Base-by-base conservation (phyloP, 176 grass and related monocot genomes). In the Aechmea fasciata region DNA sequence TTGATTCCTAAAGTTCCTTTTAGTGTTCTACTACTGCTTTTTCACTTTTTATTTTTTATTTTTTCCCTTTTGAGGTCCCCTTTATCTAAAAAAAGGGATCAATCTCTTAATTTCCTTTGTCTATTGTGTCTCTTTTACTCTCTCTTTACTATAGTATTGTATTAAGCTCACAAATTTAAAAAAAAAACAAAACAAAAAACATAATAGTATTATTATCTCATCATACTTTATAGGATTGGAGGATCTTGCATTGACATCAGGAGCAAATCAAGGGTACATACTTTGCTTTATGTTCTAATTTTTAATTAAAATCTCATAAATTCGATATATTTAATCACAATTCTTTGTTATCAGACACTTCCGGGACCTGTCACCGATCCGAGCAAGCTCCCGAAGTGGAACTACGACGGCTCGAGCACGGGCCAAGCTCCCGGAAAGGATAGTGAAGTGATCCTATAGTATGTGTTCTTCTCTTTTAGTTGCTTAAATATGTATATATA, bases 391-490 rank as follows among this genome's bases (percentile, higher is more conserved):
- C 93, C 93, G 29, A 97, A 97, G 22, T 97, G 89, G 89, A 97
- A 97, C n/a, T 97, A 87, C 47, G 93, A 97, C 52, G 93, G 93
- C 51, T 97, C 93, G 11, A 97, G 93, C 79, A 97, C 93, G 6
- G 84, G 86, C n/a, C 93, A 97, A 55, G 93, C 93, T 49, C 76
- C 79, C 1, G 89, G 89, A 29, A 61, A 87, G 11, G 89, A 97
- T 61, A 92, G 93, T 61, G 89, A 97, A 70, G 93, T 97, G 53
- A 92, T 90, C 79, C 81, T 97, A 22, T 69, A 79, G 92, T 96
- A 84, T 33, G 57, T 41, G 57, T 41, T 75, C 70, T 70, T 47
- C 11, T 20, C 8, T 77, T 52, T 77, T 52, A 49, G 65, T 41
- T 74, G 63, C 57, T 25, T 13, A 51, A 57, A 26, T 55, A 1